Evolutionary conservation across 2,329 filamentous ascomycete genomes (phyloP), one percentile per base, ranked within the genome.

Genomic region (Pseudogymnoascus sp.): DNA sequence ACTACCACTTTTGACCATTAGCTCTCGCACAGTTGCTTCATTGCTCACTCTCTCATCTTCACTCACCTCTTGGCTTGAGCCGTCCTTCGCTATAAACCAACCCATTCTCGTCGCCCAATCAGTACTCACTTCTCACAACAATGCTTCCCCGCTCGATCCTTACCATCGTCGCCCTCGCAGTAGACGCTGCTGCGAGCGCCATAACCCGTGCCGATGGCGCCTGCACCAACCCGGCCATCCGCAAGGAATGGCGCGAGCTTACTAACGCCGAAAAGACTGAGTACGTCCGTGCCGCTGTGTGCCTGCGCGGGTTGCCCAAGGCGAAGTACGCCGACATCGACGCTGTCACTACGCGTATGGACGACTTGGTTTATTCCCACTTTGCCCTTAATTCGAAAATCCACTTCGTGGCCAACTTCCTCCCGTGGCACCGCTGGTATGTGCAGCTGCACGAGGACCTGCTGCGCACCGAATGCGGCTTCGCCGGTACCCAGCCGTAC

Each of bases 381-480:
- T 62, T 60, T 14, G 6, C 33, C 4, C 65, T 68, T 8, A 66
- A 64, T 49, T 58, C 22, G n/a, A 12, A 60, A 9, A 67, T 68
- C 28, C 67, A 69, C 62, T 67, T 63, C 35, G 65, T 68, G n/a
- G 67, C 67, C 19, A 60, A 68, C 49, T 76, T 76, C 64, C 69
- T 76, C 22, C 73, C 74, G 1, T 76, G 70, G 68, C 74, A 76
- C 64, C 71, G 74, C 7, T 71, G 68, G 30, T 69, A 70, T 60
- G 63, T 74, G 12, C 65, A 70, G 23, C 62, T 71, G 6, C 73
- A 75, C 61, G 73, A 75, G 62, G 19, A 65, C 14, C 63, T 69
- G 0, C 66, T 76, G 1, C 66, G 68, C 22, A 67, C 60, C 1
- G 68, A 72, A 59, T 76, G 74, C 62, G 68, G 68, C 58, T 75